Conservation (phyloP, 2,329 filamentous ascomycete genomes). For the Stagonosporopsis chrysanthemi region DNA sequence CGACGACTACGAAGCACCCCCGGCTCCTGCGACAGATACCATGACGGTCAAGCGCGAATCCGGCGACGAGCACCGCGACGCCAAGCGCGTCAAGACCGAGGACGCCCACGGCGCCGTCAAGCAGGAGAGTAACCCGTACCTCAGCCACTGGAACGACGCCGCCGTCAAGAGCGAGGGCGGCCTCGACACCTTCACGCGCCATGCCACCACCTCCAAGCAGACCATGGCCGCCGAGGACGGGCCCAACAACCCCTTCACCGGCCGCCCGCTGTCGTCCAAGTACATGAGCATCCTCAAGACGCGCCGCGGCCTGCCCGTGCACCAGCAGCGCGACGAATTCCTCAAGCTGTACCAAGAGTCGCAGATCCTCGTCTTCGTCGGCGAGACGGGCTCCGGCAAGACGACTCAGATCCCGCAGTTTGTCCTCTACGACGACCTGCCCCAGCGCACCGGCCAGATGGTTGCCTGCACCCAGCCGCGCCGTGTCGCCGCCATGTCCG, state of each 20-base stretch:
- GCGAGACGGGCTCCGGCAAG: constrained; percentile 99
- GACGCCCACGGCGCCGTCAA: constrained; percentile 19
- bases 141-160: constrained; percentile 83
- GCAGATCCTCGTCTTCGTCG: constrained; percentile 97
- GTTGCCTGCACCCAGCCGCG: constrained; percentile 97
- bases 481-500: constrained; percentile 96
- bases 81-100: constrained; percentile 59
- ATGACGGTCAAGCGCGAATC: constrained; percentile 66
- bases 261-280: constrained; percentile 74
- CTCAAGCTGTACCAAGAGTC: constrained; percentile 89
- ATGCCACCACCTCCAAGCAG: constrained; percentile 79
- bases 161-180: constrained; percentile 41
- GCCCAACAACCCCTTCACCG: constrained; percentile 85
- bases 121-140: constrained; percentile 78
- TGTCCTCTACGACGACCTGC: constrained; percentile 94
- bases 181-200: constrained; percentile 74
- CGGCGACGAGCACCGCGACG: constrained; percentile 57
- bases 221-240: constrained; percentile 79
- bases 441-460: constrained; percentile 84
- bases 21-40: neutral
- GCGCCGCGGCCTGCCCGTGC: constrained; percentile 85
- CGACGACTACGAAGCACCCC: too few species aligned
- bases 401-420: constrained; percentile 99
- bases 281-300: constrained; percentile 91
- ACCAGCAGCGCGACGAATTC: constrained; percentile 94